Evolutionary conservation across 2,329 filamentous ascomycete genomes (phyloP), one percentile per base, ranked within the genome.

Genomic region (Verticillium nonalfalfae): DNA sequence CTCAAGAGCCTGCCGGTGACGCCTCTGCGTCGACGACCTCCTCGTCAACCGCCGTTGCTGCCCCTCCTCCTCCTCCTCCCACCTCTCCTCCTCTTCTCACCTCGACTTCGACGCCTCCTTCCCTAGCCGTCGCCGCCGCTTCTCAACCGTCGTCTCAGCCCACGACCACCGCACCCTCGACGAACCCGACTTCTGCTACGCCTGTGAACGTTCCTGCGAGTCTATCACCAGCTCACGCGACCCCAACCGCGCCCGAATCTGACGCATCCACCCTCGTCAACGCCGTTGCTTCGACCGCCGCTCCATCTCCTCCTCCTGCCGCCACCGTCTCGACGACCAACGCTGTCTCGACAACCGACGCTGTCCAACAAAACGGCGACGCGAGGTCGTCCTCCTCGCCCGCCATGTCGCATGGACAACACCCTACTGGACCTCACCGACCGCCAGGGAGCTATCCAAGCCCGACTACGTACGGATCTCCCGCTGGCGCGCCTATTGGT

Each of bases 351-450:
- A 59, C 50, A 26, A 21, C 50, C 52, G 50, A 60, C 50, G 39
- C 58, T 34, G 55, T 26, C 54, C 61, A 62, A 52, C 63, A 57
- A 35, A 66, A 66, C 64, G 61, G 62, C 57, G 64, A 66, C 62
- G 61, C 61, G 61, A 61, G 59, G 59, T 62, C 59, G 61, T 62
- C 66, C 35, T 59, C 63, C 38, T 65, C 66, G 58, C 61, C 66
- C 50, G 61, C 59, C 61, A 68, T 68, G 66, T 62, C 66, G 39
- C 63, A 68, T 45, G 59, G 62, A 39, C 65, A 64, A 31, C 65
- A 61, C 40, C 62, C 63, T 50, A 59, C 55, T 21, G 65, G 63
- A 13, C 60, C 59, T 58, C 62, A 60, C 13, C 66, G 67, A 33
- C 61, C 63, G 15, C 62, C 57, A 39, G 35, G 61, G 39, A 59